These are phyloP conservation scores for Trametes pubescens DNA, from an alignment of 1,284 basidiomycete genomes.

Conservation along the genomic window DNA sequence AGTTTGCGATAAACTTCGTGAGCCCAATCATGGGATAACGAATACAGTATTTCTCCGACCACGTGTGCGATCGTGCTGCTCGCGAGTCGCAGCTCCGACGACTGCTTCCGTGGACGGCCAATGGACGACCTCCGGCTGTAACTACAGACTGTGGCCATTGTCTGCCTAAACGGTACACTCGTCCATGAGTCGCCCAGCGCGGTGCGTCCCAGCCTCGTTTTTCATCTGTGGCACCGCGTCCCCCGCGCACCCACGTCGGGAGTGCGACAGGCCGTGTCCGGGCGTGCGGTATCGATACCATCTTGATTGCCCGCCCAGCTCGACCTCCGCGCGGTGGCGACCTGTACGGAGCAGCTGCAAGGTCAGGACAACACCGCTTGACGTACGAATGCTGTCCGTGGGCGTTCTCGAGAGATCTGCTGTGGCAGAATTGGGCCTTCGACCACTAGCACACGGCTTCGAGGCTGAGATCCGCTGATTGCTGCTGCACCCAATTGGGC, in stretches of 20 bases:
- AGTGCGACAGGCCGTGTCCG: slow-evolving; percentile 7
- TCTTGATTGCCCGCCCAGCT: slow-evolving; percentile 26
- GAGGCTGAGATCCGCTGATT: slow-evolving; percentile 31
- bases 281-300: slow-evolving; percentile 29
- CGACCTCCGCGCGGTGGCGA: background rate
- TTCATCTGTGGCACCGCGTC: slow-evolving; percentile 13
- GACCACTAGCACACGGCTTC: slow-evolving; percentile 22
- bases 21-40: slow-evolving; percentile 37
- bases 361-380: slow-evolving; percentile 24
- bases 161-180: slow-evolving; percentile 17
- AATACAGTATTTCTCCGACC: slow-evolving; percentile 36
- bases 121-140: slow-evolving; percentile 8
- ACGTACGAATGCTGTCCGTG: slow-evolving; percentile 25
- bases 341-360: slow-evolving; percentile 9
- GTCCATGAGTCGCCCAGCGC: background rate
- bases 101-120: slow-evolving; percentile 18
- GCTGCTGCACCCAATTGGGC: slow-evolving; percentile 17
- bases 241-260: slow-evolving; percentile 4
- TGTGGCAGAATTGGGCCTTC: slow-evolving; percentile 17
- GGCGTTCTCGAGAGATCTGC: slow-evolving; percentile 24
- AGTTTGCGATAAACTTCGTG: slow-evolving; percentile 50
- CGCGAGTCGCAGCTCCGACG: slow-evolving; percentile 15
- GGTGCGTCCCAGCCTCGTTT: slow-evolving; percentile 14
- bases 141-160: slow-evolving; percentile 10
- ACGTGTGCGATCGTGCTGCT: slow-evolving; percentile 39